Base-by-base conservation (phyloP, 768 basidiomycete genomes). In the Cystobasidium tubakii region DNA sequence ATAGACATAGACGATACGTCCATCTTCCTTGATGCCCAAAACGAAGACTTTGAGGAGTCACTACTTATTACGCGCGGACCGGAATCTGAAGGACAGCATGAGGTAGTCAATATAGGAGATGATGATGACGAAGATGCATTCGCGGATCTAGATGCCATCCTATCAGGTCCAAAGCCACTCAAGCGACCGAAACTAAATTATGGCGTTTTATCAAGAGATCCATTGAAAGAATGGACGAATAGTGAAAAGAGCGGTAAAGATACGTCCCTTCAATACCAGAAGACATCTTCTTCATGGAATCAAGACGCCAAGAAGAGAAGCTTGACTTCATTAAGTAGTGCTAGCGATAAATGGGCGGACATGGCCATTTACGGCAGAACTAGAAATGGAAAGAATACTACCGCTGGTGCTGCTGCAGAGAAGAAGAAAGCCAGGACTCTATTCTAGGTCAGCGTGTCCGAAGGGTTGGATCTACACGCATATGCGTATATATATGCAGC, bases 281-380 rank as follows among this genome's bases (percentile, higher is more conserved):
- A 17, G n/a, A 2, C 29, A 31, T 62, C 57, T 2, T 33, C 23
- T 9, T 67, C 66, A 31, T 21, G 4, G 6, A 12, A 1, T 29
- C 17, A 67, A 9, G 39, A 25, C 3, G 66, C 13, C 10, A 67
- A 53, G 66, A 67, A 67, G 42, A 53, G 46, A 10, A 44, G 44
- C n/a, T n/a, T 36, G 21, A 39, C 13, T 39, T 39, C 23, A 21
- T 12, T 36, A 65, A 39, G 27, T 25, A 39, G 13, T 65, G 63
- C 63, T 6, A 65, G 66, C 29, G 46, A 50, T 50, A 67, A 67
- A 50, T 67, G 66, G 66, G 46, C 66, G 15, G 66, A 67, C 31
- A 43, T 44, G 66, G 66, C 46, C 21, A 50, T 50, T n/a, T 50
- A 50, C 31, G 66, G 36, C 25, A 33, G 44, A 31, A 42, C 10